A percentile compares a stretch with the other conserved stretches of the same genome.
Conservation (phyloP, 352 stramenopile genomes). For the Phytophthora quininea region DNA sequence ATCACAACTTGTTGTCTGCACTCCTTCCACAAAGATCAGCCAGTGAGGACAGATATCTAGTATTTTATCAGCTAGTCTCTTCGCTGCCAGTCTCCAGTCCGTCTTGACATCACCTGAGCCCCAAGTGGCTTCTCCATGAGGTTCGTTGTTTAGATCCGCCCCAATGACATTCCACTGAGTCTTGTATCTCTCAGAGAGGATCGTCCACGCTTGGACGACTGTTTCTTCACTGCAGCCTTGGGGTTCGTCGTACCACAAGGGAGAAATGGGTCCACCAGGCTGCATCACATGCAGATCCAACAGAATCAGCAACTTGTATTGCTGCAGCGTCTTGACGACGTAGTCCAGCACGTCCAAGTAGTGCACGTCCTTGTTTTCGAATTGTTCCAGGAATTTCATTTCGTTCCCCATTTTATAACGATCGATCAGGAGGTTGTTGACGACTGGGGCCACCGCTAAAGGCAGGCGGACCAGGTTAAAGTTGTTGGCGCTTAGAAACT, state of each 20-base stretch:
- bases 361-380: constrained; percentile 34
- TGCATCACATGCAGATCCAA: constrained; percentile 59
- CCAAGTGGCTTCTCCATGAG: constrained; percentile 56
- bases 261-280: constrained; percentile 37
- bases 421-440: constrained; percentile 41
- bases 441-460: constrained; percentile 50
- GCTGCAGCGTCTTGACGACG: constrained; percentile 35
- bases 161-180: constrained; percentile 54
- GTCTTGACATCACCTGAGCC: constrained; percentile 38
- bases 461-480: constrained; percentile 67
- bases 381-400: constrained; percentile 27
- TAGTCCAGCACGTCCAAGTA: constrained; percentile 68
- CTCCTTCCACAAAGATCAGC: constrained; percentile 64
- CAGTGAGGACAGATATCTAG: constrained; percentile 40
- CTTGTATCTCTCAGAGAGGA: constrained; percentile 41
- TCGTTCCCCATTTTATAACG: constrained; percentile 57
- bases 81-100: constrained; percentile 57
- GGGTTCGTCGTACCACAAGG: constrained; percentile 50
- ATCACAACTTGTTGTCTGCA: constrained; percentile 45
- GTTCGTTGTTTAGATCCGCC: constrained; percentile 66
- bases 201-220: constrained; percentile 41
- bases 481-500: constrained; percentile 38
- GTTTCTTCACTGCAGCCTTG: constrained; percentile 24
- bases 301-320: constrained; percentile 47
- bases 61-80: constrained; percentile 30